phyloP scores from a whole-genome alignment of 768 basidiomycete species.

The Flagelloscypha sp. region DNA sequence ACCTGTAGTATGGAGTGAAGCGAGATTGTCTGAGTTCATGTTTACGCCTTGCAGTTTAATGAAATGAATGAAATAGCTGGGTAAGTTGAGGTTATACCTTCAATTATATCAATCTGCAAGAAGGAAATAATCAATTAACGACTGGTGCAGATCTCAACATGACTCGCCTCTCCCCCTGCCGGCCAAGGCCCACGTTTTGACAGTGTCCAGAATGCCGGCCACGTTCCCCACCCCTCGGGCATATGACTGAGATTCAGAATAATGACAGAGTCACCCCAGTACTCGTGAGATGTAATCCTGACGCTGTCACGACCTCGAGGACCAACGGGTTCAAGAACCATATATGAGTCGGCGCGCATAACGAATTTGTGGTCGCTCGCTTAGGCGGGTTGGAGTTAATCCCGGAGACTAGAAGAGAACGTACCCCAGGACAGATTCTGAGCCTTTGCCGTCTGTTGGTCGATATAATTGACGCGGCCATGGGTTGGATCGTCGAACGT shows the following conservation, averaged over 20 bases:
- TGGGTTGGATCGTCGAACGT: conserved; percentile 52
- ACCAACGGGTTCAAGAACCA: conserved; percentile 21
- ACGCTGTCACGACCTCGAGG: conserved; percentile 49
- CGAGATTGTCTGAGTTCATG: conserved; percentile 32
- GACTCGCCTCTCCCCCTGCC: conserved; percentile 36
- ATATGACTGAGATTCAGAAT: conserved; percentile 51
- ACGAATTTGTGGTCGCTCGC: conserved; percentile 37
- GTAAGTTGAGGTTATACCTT: conserved; percentile 27
- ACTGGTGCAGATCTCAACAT: conserved; percentile 1
- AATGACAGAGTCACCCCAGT: conserved; percentile 38
- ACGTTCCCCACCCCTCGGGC: conserved; percentile 51
- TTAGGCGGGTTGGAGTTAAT: conserved; percentile 8
- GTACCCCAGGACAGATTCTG: conserved; percentile 41
- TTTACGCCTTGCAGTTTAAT: conserved; percentile 41
- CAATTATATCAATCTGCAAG: conserved; percentile 44
- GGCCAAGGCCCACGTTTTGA: conserved; percentile 50
- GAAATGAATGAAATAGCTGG: background rate
- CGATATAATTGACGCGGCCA: conserved; percentile 55
- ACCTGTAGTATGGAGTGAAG: conserved; percentile 48
- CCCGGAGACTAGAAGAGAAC: conserved; percentile 6
- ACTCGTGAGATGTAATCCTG: conserved; percentile 38
- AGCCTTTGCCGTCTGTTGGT: conserved; percentile 29
- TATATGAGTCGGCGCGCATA: conserved; percentile 45
- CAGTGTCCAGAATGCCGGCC: conserved; percentile 61
- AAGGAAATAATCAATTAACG: background rate